phyloP scores from a whole-genome alignment of 768 basidiomycete genomes.

The Scleroderma citrinum region DNA sequence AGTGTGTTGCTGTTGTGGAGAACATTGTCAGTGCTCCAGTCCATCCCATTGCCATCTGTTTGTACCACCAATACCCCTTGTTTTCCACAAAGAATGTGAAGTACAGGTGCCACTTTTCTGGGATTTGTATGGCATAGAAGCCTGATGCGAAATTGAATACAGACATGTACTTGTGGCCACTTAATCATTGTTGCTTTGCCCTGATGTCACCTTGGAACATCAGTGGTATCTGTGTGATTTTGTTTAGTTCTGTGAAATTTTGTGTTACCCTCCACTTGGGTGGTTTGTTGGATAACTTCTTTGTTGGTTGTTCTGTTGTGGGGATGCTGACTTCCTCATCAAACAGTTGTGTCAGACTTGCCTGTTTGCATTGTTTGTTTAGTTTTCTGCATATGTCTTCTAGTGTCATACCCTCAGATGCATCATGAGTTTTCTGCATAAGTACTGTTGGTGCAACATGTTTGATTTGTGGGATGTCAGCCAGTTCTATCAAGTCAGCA shows the following conservation, averaged over 20 bases:
- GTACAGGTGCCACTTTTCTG: no score
- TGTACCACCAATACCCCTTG: no score
- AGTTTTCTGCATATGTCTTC: conserved; percentile 30
- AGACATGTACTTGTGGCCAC: conserved; percentile 9
- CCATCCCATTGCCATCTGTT: no score
- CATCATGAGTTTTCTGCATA: conserved; percentile 32
- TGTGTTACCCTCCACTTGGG: neutral
- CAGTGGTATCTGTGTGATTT: neutral
- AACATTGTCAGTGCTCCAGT: no score
- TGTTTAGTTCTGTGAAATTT: neutral
- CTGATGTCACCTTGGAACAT: conserved; percentile 21
- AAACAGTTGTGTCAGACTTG: neutral
- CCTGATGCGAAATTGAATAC: conserved; percentile 12
- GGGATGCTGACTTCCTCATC: neutral
- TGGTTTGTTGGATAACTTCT: neutral
- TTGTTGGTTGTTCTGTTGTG: neutral
- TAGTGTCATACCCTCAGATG: conserved; percentile 17
- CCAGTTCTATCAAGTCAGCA: neutral
- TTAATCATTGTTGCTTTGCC: conserved; percentile 11
- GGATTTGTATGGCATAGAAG: no score
- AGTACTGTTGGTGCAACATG: conserved; percentile 23
- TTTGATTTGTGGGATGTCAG: neutral
- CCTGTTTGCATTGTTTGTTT: conserved; percentile 13
- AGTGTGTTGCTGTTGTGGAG: no score
- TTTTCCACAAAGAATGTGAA: no score